phyloP scores from a whole-genome alignment of 768 basidiomycete species.

The Boletus subparvulus region DNA sequence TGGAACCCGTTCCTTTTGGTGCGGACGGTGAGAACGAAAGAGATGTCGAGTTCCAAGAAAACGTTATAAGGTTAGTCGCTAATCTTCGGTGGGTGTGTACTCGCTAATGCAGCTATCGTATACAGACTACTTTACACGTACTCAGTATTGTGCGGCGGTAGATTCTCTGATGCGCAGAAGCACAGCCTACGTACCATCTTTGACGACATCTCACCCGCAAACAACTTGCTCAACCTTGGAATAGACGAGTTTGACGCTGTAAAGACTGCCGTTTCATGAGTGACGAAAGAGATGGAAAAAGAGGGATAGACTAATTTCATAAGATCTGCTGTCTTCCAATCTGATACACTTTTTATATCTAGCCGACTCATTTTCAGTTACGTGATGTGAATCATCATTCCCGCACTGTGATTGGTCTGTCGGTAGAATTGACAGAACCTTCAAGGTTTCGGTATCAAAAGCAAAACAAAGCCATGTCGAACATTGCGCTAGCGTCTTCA shows the following conservation, averaged over 20 bases:
- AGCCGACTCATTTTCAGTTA: slow-evolving; percentile 30
- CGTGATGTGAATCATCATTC: slow-evolving; percentile 22
- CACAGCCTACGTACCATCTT: slow-evolving; percentile 30
- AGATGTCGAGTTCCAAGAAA: slow-evolving; percentile 68
- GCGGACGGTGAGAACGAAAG: slow-evolving; percentile 63
- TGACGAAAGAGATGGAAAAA: slow-evolving; percentile 11
- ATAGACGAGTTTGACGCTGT: slow-evolving; percentile 26
- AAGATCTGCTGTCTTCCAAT: slow-evolving; percentile 8
- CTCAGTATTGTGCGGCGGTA: slow-evolving; percentile 39
- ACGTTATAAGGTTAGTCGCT: slow-evolving; percentile 48
- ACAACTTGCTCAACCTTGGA: slow-evolving; percentile 30
- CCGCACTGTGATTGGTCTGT: slow-evolving; percentile 18
- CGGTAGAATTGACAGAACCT: slow-evolving; percentile 18
- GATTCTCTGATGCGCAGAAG: slow-evolving; percentile 33
- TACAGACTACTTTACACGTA: slow-evolving; percentile 55
- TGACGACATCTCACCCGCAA: slow-evolving; percentile 11
- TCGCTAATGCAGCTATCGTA: not conserved
- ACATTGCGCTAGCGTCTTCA: not conserved
- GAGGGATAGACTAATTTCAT: slow-evolving; percentile 14
- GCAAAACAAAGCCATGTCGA: slow-evolving; percentile 14
- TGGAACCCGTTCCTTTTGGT: slow-evolving; percentile 59
- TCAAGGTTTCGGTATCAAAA: slow-evolving; percentile 5
- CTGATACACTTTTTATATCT: slow-evolving; percentile 22
- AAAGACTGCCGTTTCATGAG: slow-evolving; percentile 24
- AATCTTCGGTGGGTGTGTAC: not conserved